Evolutionary conservation across 495 filamentous ascomycete genomes (phyloP).

Genomic region (Platismatia glauca): DNA sequence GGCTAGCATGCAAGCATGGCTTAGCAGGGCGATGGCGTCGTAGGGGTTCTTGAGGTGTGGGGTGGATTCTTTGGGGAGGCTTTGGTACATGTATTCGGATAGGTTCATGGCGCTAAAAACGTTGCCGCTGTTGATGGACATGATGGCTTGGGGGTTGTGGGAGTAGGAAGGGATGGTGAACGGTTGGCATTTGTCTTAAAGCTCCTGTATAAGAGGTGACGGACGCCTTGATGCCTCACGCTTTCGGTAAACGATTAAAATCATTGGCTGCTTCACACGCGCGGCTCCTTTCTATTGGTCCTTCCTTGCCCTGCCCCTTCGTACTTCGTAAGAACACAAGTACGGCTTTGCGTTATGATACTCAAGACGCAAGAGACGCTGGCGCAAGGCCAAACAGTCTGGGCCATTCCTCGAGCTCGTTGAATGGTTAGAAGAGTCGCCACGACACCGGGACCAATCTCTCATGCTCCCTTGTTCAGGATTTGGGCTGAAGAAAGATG

Average conservation of each 20-base stretch:
- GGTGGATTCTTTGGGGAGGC: conserved; percentile 38
- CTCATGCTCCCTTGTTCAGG: background rate
- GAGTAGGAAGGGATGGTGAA: background rate
- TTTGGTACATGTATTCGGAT: conserved; percentile 22
- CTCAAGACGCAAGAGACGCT: no score
- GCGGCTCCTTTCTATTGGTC: no score
- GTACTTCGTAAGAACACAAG: no score
- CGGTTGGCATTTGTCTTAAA: background rate
- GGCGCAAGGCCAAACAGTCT: no score
- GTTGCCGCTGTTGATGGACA: conserved; percentile 22
- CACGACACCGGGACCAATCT: no score
- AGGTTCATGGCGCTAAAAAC: conserved; percentile 22
- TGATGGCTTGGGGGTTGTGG: background rate
- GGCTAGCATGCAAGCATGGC: conserved; percentile 72
- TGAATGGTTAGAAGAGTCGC: no score
- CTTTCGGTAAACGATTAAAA: no score
- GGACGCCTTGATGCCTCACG: conserved; percentile 16
- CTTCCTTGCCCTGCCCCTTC: no score
- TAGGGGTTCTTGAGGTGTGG: conserved; percentile 63
- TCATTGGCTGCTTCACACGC: no score
- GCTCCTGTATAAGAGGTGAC: background rate
- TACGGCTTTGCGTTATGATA: no score
- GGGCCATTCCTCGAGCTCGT: no score
- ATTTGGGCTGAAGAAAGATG: background rate
- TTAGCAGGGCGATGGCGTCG: conserved; percentile 78